phyloP scores from a whole-genome alignment of 169 alveolate genomes.

The Eimeria sp. region DNA sequence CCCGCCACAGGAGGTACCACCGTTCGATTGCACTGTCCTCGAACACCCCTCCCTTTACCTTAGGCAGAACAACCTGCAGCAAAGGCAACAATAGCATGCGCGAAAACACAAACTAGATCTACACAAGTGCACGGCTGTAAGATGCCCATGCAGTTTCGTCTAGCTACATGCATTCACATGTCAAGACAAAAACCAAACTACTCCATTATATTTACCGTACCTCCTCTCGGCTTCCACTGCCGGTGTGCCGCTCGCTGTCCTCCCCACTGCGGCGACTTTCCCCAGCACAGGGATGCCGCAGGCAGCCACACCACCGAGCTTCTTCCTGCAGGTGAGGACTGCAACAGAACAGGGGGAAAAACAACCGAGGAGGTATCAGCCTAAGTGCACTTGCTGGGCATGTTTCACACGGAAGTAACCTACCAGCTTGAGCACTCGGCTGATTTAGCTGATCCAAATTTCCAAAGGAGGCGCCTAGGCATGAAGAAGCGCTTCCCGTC shows the following conservation, averaged over 20 bases:
- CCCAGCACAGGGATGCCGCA: conserved; percentile 7
- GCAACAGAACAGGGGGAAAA: not conserved
- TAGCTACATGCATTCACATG: not conserved
- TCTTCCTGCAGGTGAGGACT: conserved; percentile 28
- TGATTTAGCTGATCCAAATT: not conserved
- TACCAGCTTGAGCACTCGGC: not conserved
- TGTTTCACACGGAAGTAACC: not conserved
- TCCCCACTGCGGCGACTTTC: conserved; percentile 12
- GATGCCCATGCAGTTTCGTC: not conserved
- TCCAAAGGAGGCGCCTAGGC: conserved; percentile 32
- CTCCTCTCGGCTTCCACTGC: conserved; percentile 42
- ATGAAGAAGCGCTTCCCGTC: not conserved
- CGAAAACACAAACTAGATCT: not conserved
- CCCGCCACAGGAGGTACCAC: conserved; percentile 72
- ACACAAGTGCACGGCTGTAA: not conserved
- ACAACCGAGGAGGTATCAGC: not conserved
- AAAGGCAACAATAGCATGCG: not conserved
- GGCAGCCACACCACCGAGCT: conserved; percentile 31
- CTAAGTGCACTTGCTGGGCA: not conserved
- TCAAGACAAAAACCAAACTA: not conserved
- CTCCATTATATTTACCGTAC: not conserved
- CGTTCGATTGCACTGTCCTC: conserved; percentile 53
- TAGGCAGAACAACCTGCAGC: conserved; percentile 51
- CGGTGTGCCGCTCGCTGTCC: conserved; percentile 20
- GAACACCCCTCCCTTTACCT: conserved; percentile 13